phyloP scores from a whole-genome alignment of 371 early-diverging fungal species.

The Rhizopus delemar region DNA sequence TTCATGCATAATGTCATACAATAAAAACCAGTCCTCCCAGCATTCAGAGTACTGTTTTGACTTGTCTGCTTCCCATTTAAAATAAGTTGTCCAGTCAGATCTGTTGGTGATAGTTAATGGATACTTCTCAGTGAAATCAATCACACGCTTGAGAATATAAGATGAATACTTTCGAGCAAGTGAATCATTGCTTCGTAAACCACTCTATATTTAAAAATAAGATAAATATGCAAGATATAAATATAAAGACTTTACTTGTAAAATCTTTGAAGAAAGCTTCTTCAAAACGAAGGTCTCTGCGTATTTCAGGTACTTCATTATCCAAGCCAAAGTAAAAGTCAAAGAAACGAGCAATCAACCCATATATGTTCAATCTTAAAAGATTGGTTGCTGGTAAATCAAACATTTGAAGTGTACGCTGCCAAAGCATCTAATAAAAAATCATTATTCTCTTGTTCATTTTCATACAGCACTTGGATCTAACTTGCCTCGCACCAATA shows the following conservation, averaged over 20 bases:
- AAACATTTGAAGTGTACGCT: slow-evolving; percentile 45
- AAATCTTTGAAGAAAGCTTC: slow-evolving; percentile 41
- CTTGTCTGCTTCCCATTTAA: slow-evolving; percentile 32
- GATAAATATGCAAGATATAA: neutral
- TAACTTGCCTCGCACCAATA: slow-evolving; percentile 37
- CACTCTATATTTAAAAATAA: slow-evolving; percentile 25
- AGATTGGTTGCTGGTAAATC: slow-evolving; percentile 51
- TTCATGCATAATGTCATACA: slow-evolving; percentile 63
- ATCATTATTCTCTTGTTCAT: no score
- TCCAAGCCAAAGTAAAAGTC: slow-evolving; percentile 44
- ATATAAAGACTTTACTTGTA: slow-evolving; percentile 32
- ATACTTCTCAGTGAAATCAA: slow-evolving; percentile 40
- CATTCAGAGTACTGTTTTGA: slow-evolving; percentile 27
- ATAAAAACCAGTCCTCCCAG: slow-evolving; percentile 63
- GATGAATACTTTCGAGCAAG: slow-evolving; percentile 47
- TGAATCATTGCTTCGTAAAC: slow-evolving; percentile 44
- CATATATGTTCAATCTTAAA: slow-evolving; percentile 45
- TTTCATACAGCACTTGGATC: neutral
- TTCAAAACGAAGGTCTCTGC: slow-evolving; percentile 42
- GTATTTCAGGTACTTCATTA: slow-evolving; percentile 8
- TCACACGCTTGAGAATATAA: slow-evolving; percentile 47
- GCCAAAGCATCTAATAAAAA: slow-evolving; percentile 43
- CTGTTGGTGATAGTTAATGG: slow-evolving; percentile 6
- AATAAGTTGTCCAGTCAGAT: slow-evolving; percentile 40
- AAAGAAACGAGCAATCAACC: slow-evolving; percentile 47